Evolutionary conservation across 1,139 yeast genomes (phyloP).

Genomic region (Chernovozyma sophiae-reginae): DNA sequence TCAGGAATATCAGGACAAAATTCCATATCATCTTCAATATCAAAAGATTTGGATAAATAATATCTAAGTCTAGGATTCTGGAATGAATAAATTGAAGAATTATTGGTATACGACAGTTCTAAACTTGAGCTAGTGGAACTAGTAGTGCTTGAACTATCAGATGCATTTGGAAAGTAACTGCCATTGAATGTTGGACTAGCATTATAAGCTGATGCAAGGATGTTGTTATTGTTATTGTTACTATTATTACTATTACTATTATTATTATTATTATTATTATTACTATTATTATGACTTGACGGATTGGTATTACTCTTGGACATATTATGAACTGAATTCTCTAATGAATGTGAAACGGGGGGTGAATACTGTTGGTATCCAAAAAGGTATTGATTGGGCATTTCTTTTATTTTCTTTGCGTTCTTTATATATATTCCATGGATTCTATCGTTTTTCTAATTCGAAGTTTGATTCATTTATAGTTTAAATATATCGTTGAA

Average conservation of each 20-base stretch:
- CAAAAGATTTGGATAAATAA: conserved; percentile 56
- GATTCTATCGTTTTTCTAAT: neutral
- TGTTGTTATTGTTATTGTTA: neutral
- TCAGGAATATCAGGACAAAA: conserved; percentile 58
- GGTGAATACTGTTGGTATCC: conserved; percentile 6
- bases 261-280: neutral
- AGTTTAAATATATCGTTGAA: neutral
- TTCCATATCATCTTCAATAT: conserved; percentile 61
- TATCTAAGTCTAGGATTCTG: conserved; percentile 44
- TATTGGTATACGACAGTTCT: conserved; percentile 1
- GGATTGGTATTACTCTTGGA: conserved; percentile 1
- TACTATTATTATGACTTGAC: neutral
- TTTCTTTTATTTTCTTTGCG: too few species aligned
- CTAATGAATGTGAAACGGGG: too few species aligned
- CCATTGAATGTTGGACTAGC: conserved; percentile 6
- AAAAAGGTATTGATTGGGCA: conserved; percentile 7
- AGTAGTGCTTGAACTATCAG: conserved; percentile 5
- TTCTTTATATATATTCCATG: neutral
- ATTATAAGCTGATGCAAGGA: conserved; percentile 3
- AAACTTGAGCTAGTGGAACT: conserved; percentile 5
- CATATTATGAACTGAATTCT: conserved; percentile 2
- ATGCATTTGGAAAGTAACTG: conserved; percentile 1
- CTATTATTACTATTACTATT: neutral
- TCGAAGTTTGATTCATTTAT: neutral
- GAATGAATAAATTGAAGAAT: conserved; percentile 24